These are phyloP conservation scores for Rhynchosporium secalis DNA, from an alignment of 2,329 filamentous ascomycete species.

Conservation along the genomic window DNA sequence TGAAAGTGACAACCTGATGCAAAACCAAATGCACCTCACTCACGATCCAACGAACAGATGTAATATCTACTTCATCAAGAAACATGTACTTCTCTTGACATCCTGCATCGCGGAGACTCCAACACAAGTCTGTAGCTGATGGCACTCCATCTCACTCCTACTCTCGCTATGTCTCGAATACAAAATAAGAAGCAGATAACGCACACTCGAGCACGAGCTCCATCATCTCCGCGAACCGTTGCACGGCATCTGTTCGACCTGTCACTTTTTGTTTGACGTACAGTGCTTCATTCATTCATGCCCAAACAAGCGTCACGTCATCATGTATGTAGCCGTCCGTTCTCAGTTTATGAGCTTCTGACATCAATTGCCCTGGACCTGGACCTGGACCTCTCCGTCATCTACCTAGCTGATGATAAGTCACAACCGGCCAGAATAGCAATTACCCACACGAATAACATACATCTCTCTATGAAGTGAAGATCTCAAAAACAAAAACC, in stretches of 20 bases:
- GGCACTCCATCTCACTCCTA: neutral
- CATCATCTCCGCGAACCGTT: conserved; percentile 8
- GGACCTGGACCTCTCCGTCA: too few relatives aligned
- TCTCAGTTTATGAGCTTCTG: conserved; percentile 9
- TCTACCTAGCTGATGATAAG: too few relatives aligned
- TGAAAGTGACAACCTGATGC: neutral
- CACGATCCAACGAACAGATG: neutral
- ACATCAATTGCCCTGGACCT: neutral
- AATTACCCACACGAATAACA: too few relatives aligned
- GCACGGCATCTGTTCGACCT: conserved; percentile 15
- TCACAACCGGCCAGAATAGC: too few relatives aligned
- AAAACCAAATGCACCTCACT: neutral
- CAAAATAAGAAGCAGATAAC: neutral
- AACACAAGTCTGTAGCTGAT: too few relatives aligned
- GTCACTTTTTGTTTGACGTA: conserved; percentile 14
- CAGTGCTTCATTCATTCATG: neutral
- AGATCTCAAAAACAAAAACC: too few relatives aligned
- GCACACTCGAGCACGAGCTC: neutral
- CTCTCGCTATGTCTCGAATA: neutral
- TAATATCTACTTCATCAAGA: too few relatives aligned
- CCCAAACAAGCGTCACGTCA: neutral
- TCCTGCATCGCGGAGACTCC: too few relatives aligned
- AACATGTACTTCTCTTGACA: too few relatives aligned
- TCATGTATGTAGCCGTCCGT: conserved; percentile 15
- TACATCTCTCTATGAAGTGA: too few relatives aligned